phyloP scores from a whole-genome alignment of 2,329 filamentous ascomycete genomes.

The Fusarium nematophilum region DNA sequence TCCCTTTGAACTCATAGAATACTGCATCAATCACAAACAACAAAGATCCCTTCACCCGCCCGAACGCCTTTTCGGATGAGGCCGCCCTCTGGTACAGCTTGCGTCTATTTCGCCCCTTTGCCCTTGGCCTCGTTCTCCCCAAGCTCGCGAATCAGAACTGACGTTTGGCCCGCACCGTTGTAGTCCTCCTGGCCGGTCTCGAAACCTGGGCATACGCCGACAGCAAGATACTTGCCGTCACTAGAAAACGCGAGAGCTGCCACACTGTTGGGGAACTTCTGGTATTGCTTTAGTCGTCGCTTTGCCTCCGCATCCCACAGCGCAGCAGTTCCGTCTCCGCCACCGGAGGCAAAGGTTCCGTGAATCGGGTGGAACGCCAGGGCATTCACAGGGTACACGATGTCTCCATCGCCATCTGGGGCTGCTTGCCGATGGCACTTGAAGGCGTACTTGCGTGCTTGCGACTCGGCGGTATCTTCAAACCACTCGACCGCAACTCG shows the following conservation, averaged over 20 bases:
- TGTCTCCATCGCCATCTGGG: constrained; percentile 73
- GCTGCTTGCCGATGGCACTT: constrained; percentile 91
- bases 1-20: constrained; percentile 31
- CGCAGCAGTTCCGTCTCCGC: constrained; percentile 91
- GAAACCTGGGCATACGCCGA: constrained; percentile 87
- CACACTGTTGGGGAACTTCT: constrained; percentile 83
- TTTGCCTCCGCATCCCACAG: constrained; percentile 94
- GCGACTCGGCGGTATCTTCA: constrained; percentile 86
- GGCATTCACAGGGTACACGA: constrained; percentile 92
- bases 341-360: constrained; percentile 89
- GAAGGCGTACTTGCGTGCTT: constrained; percentile 96
- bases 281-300: constrained; percentile 89
- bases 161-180: constrained; percentile 76
- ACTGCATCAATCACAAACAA: constrained; percentile 40
- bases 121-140: constrained; percentile 89
- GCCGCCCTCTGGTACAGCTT: constrained; percentile 16
- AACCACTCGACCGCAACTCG: constrained; percentile 98
- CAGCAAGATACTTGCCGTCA: constrained; percentile 81
- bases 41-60: constrained; percentile 40
- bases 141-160: constrained; percentile 84
- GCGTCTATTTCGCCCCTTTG: constrained; percentile 75
- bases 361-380: constrained; percentile 86
- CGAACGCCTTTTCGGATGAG: constrained; percentile 48
- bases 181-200: constrained; percentile 88
- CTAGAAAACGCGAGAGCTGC: constrained; percentile 80